phyloP scores from a whole-genome alignment of 495 filamentous ascomycete genomes.

The Tuber calosporum region DNA sequence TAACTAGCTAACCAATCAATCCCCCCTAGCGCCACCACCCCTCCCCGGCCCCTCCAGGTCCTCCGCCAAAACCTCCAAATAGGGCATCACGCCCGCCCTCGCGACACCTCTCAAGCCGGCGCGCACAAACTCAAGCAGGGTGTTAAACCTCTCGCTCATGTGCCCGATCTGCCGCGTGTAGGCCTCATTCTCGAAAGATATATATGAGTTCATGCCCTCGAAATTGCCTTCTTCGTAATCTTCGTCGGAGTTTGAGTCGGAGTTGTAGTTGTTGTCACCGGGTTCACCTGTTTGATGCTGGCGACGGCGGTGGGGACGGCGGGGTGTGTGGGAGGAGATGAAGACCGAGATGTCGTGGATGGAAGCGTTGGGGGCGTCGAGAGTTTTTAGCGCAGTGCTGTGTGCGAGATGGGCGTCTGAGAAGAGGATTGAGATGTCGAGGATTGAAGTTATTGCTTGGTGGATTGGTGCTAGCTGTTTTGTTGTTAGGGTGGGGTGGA shows the following conservation, averaged over 20 bases:
- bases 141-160: slow-evolving; percentile 48
- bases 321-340: slow-evolving; percentile 37
- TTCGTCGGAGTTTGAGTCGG: slow-evolving; percentile 23
- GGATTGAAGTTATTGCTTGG: slow-evolving; percentile 57
- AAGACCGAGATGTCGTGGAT: slow-evolving; percentile 42
- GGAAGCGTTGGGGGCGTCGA: slow-evolving; percentile 33
- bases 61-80: slow-evolving; percentile 56
- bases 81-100: slow-evolving; percentile 52
- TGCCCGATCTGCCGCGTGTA: slow-evolving; percentile 45
- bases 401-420: slow-evolving; percentile 45
- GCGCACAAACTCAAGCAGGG: slow-evolving; percentile 51
- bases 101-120: slow-evolving; percentile 53
- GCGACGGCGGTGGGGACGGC: not conserved
- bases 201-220: slow-evolving; percentile 44
- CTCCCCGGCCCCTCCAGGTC: slow-evolving; percentile 48
- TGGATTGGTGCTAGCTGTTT: slow-evolving; percentile 53
- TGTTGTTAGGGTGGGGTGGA: not conserved
- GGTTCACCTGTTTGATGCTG: not conserved
- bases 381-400: slow-evolving; percentile 43
- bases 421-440: slow-evolving; percentile 53
- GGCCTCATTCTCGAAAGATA: slow-evolving; percentile 41
- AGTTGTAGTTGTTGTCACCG: not conserved
- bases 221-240: slow-evolving; percentile 44
- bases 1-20: not conserved
- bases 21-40: slow-evolving; percentile 11